Evolutionary conservation across 176 grass and related monocot genomes (phyloP).

Genomic region (Ampelocalamus luodianensis): DNA sequence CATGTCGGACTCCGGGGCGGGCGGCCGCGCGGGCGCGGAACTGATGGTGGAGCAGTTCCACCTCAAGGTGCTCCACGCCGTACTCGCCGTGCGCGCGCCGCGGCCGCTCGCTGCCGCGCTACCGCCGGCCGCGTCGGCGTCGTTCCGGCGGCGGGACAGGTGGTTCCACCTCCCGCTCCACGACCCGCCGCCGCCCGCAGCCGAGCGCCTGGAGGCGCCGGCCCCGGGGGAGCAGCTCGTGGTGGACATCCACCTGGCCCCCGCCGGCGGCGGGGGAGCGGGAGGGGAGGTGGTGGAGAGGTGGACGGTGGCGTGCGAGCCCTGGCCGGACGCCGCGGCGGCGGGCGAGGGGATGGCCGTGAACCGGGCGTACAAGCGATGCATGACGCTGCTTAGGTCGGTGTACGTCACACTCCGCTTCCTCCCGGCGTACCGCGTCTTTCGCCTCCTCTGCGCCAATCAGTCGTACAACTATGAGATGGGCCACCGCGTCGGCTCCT

Average conservation of each 20-base stretch:
- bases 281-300: constrained; percentile 67
- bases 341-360: constrained; percentile 51
- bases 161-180: constrained; percentile 79
- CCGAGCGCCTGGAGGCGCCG: constrained; percentile 56
- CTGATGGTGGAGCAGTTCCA: constrained; percentile 86
- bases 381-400: constrained; percentile 71
- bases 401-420: constrained; percentile 71
- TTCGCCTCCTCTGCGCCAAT: constrained; percentile 69
- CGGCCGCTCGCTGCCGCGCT: constrained; percentile 37
- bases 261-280: constrained; percentile 31
- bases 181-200: constrained; percentile 59
- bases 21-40: constrained; percentile 59
- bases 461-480: constrained; percentile 93
- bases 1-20: constrained; percentile 60
- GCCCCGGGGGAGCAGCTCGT: constrained; percentile 57
- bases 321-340: constrained; percentile 47
- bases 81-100: constrained; percentile 74
- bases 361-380: constrained; percentile 79
- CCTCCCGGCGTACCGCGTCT: constrained; percentile 76
- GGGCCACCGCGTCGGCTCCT: constrained; percentile 62
- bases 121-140: constrained; percentile 17
- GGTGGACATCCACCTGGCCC: constrained; percentile 61
- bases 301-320: constrained; percentile 75
- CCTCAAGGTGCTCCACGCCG: constrained; percentile 82
- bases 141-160: constrained; percentile 58